Base-by-base conservation (phyloP, 2,329 filamentous ascomycete genomes). In the Gnomoniopsis sp. region DNA sequence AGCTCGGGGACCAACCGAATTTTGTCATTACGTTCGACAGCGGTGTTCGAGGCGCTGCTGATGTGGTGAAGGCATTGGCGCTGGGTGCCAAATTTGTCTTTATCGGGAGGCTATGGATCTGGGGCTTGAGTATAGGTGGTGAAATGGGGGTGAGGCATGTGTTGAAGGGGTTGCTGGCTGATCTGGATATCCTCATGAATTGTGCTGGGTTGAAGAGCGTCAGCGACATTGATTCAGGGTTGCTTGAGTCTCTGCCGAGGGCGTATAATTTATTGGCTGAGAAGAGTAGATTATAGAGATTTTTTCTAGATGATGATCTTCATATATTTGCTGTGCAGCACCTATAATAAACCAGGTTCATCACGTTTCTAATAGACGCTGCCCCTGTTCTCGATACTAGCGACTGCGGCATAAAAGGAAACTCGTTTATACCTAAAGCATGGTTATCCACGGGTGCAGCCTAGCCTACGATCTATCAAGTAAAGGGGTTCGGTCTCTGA, bases 81-180 rank as follows among this genome's bases (percentile, higher is more conserved):
- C 70, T 87, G 8, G 84, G 85, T 2, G 85, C 84, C 0, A 82
- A 82, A 63, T 86, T 86, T 62, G 83, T 86, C 19, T 86, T 85
- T 62, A 74, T 88, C 1, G 84, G 84, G 0, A 69, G 84, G 6
- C 70, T 86, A 3, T 87, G 81, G 82, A 75, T 88, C 33, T 87
- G 79, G 77, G 84, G 79, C 0, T 67, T 88, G 11, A 77, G 77
- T 44, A 84, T 86, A 57, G 81, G 80, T 70, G 84, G 85, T 12
- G 83, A 87, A 67, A 71, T 79, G 33, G 84, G 84, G 1, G 84
- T 87, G 1, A 70, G 81, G 1, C 84, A 87, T 70, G 82, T 87
- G 8, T 79, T 87, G 76, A 84, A 82, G 70, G 75, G 76, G n/a
- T 67, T 88, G 26, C 68, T 88, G 53, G 84, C 82, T 0, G 84